These are phyloP conservation scores for Diaporthe longicolla DNA, from an alignment of 2,329 filamentous ascomycete species.

Conservation along the genomic window DNA sequence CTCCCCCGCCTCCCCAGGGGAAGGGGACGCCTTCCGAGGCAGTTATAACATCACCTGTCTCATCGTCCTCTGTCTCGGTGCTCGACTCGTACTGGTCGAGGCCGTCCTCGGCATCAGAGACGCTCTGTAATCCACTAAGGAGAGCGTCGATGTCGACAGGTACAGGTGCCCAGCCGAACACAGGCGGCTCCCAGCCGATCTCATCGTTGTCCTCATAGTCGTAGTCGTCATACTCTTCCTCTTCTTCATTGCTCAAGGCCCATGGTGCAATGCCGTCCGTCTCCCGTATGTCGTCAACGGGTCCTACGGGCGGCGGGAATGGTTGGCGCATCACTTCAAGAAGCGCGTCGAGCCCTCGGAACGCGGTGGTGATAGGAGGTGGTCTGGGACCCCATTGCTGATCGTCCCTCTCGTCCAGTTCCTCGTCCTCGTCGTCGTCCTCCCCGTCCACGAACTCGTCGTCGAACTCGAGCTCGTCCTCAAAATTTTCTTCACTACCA, in stretches of 20 bases:
- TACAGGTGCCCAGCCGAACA: constrained; percentile 31
- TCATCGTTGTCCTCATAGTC: constrained; percentile 20
- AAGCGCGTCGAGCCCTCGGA: constrained; percentile 13
- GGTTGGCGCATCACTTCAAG: constrained; percentile 28
- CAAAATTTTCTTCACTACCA: constrained; percentile 30
- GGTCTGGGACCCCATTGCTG: constrained; percentile 1
- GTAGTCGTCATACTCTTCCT: constrained; percentile 24
- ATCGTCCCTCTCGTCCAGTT: background rate
- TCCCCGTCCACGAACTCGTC: constrained; percentile 22
- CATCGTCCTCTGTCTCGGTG: background rate
- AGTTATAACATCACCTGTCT: background rate
- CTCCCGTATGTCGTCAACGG: constrained; percentile 6
- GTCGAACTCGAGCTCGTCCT: constrained; percentile 17
- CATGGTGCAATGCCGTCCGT: constrained; percentile 24
- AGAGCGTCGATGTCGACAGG: constrained; percentile 30
- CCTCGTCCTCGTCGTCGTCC: background rate
- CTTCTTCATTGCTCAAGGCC: background rate
- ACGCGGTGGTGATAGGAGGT: background rate
- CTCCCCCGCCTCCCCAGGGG: constrained; percentile 26
- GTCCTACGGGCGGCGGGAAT: background rate
- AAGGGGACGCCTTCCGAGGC: constrained; percentile 9
- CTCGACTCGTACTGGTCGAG: constrained; percentile 2
- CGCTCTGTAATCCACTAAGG: constrained; percentile 3
- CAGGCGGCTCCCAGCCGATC: constrained; percentile 30
- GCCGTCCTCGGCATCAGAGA: background rate